A percentile compares a stretch with the other conserved stretches of the same genome.
phyloP scores from a whole-genome alignment of 352 stramenopile species.

The Phytophthora rubi region DNA sequence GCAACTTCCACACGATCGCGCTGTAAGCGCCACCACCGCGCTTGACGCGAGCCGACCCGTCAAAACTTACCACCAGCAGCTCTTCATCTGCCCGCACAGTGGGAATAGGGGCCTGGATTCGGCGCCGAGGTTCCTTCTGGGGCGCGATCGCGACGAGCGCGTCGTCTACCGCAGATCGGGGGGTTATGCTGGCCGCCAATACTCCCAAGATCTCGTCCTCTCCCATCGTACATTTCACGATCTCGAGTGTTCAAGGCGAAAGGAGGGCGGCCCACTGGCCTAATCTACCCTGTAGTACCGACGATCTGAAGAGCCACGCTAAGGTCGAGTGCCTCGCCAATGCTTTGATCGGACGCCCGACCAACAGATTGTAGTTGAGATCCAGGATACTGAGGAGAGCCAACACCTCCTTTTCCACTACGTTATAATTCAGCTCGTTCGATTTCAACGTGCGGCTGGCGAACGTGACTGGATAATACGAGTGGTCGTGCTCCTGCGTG shows the following conservation, averaged over 20 bases:
- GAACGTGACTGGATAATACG: constrained; percentile 14
- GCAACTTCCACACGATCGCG: constrained; percentile 8
- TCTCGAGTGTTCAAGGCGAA: neutral
- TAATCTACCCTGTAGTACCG: neutral
- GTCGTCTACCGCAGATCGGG: neutral
- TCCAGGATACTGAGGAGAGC: constrained; percentile 7
- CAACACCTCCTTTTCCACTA: constrained; percentile 10
- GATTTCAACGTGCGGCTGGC: constrained; percentile 13
- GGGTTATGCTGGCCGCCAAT: neutral
- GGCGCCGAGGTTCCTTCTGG: too few relatives aligned
- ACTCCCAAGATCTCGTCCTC: constrained; percentile 5
- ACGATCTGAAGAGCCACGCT: constrained; percentile 10
- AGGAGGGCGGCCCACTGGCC: neutral
- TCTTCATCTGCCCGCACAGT: too few relatives aligned
- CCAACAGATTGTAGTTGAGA: constrained; percentile 10
- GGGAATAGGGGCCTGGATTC: too few relatives aligned
- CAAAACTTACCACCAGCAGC: too few relatives aligned
- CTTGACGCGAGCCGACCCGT: constrained; percentile 5
- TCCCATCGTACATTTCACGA: neutral
- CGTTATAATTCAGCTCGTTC: constrained; percentile 16
- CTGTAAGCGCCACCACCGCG: neutral
- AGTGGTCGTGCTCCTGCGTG: constrained; percentile 16
- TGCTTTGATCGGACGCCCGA: neutral
- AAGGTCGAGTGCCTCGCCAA: constrained; percentile 7
- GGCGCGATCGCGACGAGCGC: neutral